phyloP scores from a whole-genome alignment of 73 alveolate genomes.

The Paramecium primaurelia region DNA sequence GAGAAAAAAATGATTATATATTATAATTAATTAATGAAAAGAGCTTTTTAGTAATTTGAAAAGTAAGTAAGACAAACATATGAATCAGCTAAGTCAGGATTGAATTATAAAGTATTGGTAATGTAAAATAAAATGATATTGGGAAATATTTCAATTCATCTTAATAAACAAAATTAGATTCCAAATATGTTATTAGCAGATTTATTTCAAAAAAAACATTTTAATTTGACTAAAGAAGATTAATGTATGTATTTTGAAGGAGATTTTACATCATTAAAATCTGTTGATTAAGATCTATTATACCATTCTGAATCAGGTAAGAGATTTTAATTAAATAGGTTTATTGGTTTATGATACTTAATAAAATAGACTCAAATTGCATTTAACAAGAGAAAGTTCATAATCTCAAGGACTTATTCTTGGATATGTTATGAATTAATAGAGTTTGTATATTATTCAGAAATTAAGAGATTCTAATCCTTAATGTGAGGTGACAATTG shows the following conservation, averaged over 20 bases:
- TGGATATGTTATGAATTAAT: background rate
- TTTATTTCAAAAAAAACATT: background rate
- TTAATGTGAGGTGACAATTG: background rate
- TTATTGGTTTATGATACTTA: background rate
- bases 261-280: background rate
- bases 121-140: background rate
- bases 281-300: background rate
- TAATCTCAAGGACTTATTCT: background rate
- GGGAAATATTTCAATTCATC: background rate
- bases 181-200: background rate
- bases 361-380: background rate
- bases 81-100: background rate
- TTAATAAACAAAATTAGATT: background rate
- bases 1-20: background rate
- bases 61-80: background rate
- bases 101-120: background rate
- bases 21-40: background rate
- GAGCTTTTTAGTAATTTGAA: background rate
- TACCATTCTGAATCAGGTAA: background rate
- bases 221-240: background rate
- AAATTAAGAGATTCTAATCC: background rate
- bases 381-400: background rate
- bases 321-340: background rate
- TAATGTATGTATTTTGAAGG: background rate
- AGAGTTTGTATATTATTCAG: background rate